Conservation (phyloP, 106 monocot species). For the Dendrobium chrysotoxum region DNA sequence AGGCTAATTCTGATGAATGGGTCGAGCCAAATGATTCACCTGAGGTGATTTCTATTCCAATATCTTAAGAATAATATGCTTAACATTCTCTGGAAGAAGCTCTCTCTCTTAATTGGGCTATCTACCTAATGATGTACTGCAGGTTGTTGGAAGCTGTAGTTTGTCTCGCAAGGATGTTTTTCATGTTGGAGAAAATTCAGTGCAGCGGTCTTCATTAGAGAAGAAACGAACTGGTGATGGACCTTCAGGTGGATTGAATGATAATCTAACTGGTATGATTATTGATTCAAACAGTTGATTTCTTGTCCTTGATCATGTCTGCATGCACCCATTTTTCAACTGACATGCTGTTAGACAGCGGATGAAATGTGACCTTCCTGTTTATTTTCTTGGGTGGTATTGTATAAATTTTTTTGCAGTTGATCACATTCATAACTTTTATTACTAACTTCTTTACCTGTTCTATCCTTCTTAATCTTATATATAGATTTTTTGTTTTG, state of each 20-base stretch:
- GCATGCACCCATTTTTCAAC: background rate
- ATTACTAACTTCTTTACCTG: too few relatives aligned
- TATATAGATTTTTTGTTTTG: too few relatives aligned
- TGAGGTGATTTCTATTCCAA: background rate
- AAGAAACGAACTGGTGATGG: background rate
- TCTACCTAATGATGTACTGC: background rate
- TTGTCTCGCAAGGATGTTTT: background rate
- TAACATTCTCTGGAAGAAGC: background rate
- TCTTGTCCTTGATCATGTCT: background rate
- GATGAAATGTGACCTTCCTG: background rate
- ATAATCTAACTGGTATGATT: background rate
- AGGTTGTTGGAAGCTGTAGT: constrained; percentile 3
- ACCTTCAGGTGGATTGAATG: background rate
- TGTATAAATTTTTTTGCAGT: background rate
- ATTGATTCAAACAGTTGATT: background rate
- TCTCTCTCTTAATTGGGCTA: background rate
- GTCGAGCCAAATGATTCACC: background rate
- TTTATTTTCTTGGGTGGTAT: background rate
- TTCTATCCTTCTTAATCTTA: too few relatives aligned
- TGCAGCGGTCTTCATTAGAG: background rate
- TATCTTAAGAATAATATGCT: background rate
- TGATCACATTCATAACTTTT: too few relatives aligned
- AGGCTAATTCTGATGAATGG: background rate
- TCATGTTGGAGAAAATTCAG: background rate
- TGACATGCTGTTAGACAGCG: background rate